Base-by-base conservation (phyloP, 163 green algal genomes). In the Volvox carteri region DNA sequence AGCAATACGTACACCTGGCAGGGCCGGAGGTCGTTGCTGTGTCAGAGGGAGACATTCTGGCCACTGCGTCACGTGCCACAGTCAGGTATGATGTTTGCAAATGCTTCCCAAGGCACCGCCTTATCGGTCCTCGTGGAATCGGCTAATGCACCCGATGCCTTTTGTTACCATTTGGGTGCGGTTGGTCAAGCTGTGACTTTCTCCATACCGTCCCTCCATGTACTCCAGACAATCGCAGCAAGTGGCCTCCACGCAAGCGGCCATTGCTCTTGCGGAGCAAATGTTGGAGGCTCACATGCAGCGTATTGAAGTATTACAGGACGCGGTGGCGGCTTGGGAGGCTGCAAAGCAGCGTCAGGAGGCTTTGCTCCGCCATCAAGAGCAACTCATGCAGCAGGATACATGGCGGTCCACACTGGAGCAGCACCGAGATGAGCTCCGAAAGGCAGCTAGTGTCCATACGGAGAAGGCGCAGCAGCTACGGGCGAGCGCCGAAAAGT, bases 301-400 rank as follows among this genome's bases (percentile, higher is more conserved):
- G 50, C 83, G 83, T 28, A 28, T 62, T 41, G 14, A 60, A 44
- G 68, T 88, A 14, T 35, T 88, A 39, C 83, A 88, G 39, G 68
- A 23, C 30, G 83, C 83, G 5, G 19, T 88, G 0, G 35, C 48
- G 3, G 83, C 68, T 1, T 88, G 83, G 68, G 83, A 88, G 48
- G 39, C 35, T 9, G 67, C 68, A 21, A 37, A 35, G 16, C 33
- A 50, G 25, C 67, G 68, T 21, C 50, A 62, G 6, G 35, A 74
- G 12, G 50, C 67, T 12, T 44, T 81, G 23, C 68, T 88, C 21
- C 48, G 83, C 5, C 37, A 88, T 35, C 83, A 81, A 50, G 68
- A 88, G 83, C 67, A 83, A 70, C 50, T 75, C 6, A 48, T 83
- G 68, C 37, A 88, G 35, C 83, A 88, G 37, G 83, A 74, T 19